Percentiles rank a stretch among this genome's conserved stretches.
These are phyloP conservation scores for Ulvella scutata DNA, from an alignment of 139 green algal genomes.

Conservation along the genomic window DNA sequence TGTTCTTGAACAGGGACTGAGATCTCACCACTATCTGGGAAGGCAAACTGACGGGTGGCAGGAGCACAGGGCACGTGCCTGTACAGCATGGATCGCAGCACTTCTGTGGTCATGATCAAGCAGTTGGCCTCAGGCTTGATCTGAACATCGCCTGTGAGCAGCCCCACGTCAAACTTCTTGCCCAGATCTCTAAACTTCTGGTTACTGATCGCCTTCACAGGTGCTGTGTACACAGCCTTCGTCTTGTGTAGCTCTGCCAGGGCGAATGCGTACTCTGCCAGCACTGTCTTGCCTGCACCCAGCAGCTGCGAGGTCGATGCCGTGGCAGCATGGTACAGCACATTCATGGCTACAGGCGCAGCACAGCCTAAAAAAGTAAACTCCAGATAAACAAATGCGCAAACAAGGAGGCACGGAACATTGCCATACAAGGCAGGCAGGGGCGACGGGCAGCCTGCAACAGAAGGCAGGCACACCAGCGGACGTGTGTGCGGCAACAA, in stretches of 20 bases:
- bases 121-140: slow-evolving; percentile 72
- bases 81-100: slow-evolving; percentile 93
- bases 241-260: slow-evolving; percentile 66
- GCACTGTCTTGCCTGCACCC: slow-evolving; percentile 90
- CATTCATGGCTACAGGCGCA: not conserved
- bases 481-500: slow-evolving; percentile 84
- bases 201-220: slow-evolving; percentile 98
- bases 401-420: no score
- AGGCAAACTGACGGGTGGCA: no score
- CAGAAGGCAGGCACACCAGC: not conserved
- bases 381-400: not conserved
- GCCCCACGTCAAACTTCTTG: slow-evolving; percentile 68
- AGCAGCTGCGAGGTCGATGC: not conserved
- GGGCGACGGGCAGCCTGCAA: not conserved
- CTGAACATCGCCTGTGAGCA: slow-evolving; percentile 89
- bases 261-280: slow-evolving; percentile 94
- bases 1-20: no score
- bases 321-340: not conserved
- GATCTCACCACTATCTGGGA: no score
- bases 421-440: not conserved
- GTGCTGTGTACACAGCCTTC: slow-evolving; percentile 52
- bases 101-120: slow-evolving; percentile 98
- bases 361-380: not conserved
- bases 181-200: slow-evolving; percentile 97
- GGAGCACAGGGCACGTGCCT: slow-evolving; percentile 13